A percentile compares a stretch with the other conserved stretches of the same genome.
Evolutionary conservation across 2,329 filamentous ascomycete species (phyloP).

Genomic region (Diaporthe amygdali): DNA sequence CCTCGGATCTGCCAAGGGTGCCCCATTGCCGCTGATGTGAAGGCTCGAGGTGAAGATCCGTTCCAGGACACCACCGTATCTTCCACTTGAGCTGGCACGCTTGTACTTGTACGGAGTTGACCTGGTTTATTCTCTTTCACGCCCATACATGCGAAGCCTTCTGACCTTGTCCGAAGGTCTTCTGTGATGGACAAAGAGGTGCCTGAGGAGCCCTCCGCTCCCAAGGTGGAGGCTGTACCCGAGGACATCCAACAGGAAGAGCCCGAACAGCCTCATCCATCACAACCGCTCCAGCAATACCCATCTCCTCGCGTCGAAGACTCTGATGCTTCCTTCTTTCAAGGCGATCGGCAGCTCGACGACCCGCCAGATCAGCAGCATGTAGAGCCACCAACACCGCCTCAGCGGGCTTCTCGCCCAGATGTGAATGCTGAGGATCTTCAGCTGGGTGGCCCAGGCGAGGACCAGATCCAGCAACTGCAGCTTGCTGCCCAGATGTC

Average conservation of each 20-base stretch:
- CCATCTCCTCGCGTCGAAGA: slow-evolving; percentile 22
- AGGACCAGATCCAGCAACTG: slow-evolving; percentile 37
- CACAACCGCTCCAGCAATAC: slow-evolving; percentile 19
- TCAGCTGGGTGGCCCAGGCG: slow-evolving; percentile 57
- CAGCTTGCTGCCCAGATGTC: slow-evolving; percentile 64
- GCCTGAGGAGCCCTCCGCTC: slow-evolving; percentile 4
- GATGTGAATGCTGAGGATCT: slow-evolving; percentile 58
- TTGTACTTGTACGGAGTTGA: background rate
- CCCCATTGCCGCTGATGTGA: background rate
- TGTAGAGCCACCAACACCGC: slow-evolving; percentile 43
- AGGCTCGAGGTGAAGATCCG: background rate
- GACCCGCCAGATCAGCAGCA: slow-evolving; percentile 32
- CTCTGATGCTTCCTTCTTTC: slow-evolving; percentile 23
- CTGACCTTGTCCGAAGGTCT: background rate
- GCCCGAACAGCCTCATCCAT: slow-evolving; percentile 1
- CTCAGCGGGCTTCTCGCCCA: slow-evolving; percentile 47
- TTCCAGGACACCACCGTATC: background rate
- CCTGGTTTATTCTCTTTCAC: background rate
- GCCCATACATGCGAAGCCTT: background rate
- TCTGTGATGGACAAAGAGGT: slow-evolving; percentile 18
- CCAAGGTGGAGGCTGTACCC: slow-evolving; percentile 23
- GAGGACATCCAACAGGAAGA: slow-evolving; percentile 23
- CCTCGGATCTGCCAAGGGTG: background rate
- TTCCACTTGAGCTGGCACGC: background rate
- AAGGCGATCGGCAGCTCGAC: slow-evolving; percentile 26